phyloP scores from a whole-genome alignment of 163 green algal genomes.

The Scenedesmus sp. region DNA sequence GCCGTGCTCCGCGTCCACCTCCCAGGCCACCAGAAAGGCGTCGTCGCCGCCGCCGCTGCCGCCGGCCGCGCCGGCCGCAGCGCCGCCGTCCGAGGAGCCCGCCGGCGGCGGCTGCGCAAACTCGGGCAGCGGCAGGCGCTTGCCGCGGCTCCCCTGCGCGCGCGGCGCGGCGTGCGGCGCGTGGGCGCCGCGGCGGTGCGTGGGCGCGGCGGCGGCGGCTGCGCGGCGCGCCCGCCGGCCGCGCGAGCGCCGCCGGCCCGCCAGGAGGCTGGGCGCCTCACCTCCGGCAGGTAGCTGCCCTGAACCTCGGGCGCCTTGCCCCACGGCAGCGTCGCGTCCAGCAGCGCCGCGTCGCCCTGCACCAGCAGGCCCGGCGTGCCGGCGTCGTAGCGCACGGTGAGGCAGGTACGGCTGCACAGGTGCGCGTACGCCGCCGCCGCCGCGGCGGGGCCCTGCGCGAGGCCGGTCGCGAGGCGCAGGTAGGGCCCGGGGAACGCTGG shows the following conservation, averaged over 20 bases:
- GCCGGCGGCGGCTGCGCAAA: conserved; percentile 28
- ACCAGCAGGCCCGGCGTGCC: not conserved
- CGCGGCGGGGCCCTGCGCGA: conserved; percentile 27
- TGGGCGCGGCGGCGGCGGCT: too few species aligned
- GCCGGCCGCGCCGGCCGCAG: not conserved
- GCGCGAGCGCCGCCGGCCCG: too few species aligned
- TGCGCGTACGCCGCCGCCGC: conserved; percentile 51
- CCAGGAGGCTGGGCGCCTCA: too few species aligned
- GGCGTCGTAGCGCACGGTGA: conserved; percentile 49
- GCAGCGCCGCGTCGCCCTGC: conserved; percentile 5
- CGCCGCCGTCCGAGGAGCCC: too few species aligned
- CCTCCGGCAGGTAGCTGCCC: conserved; percentile 32
- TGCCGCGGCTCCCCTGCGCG: conserved; percentile 21
- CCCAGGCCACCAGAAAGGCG: conserved; percentile 36
- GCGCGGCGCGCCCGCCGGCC: too few species aligned
- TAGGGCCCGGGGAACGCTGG: conserved; percentile 41
- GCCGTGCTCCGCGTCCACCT: conserved; percentile 35
- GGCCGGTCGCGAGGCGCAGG: conserved; percentile 51
- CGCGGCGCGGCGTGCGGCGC: too few species aligned
- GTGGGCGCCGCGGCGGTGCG: too few species aligned
- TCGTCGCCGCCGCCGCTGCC: not conserved
- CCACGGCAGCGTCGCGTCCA: conserved; percentile 29
- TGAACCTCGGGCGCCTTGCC: conserved; percentile 36
- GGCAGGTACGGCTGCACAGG: conserved; percentile 41
- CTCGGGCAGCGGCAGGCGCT: conserved; percentile 3